Percentiles rank a stretch among this genome's conserved stretches.
Conservation (phyloP, 2,329 filamentous ascomycete species). For the Verticillium tricorpus region DNA sequence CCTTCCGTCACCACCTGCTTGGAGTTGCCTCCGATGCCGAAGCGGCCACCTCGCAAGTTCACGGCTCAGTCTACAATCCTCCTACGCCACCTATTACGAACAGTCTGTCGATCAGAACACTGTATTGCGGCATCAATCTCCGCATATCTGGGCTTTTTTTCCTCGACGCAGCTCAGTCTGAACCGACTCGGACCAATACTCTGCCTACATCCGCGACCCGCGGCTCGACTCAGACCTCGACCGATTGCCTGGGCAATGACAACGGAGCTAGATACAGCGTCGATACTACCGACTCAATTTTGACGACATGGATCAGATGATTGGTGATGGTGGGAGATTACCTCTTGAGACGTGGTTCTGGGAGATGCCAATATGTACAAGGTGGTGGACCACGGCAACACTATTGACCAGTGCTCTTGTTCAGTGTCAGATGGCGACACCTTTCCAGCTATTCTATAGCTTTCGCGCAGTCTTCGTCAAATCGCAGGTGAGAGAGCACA, state of each 20-base stretch:
- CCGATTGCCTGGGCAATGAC: not conserved
- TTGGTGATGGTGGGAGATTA: conserved; percentile 57
- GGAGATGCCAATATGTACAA: conserved; percentile 94
- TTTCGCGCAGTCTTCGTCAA: conserved; percentile 87
- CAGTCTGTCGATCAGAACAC: not conserved
- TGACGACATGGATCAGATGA: conserved; percentile 49
- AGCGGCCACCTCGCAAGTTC: not conserved
- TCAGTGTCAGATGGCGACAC: conserved; percentile 87
- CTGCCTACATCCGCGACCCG: not conserved
- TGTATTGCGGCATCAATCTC: not conserved
- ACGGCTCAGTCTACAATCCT: not conserved
- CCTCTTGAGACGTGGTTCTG: conserved; percentile 98
- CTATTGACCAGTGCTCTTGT: conserved; percentile 83
- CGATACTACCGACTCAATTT: not conserved
- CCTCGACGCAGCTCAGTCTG: not conserved
- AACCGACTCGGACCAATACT: not conserved
- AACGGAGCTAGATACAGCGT: not conserved
- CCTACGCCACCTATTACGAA: not conserved
- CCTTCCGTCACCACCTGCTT: not conserved
- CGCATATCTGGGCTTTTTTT: too few species aligned
- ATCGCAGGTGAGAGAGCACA: conserved; percentile 65
- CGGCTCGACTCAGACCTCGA: not conserved
- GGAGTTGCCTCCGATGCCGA: not conserved
- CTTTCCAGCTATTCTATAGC: conserved; percentile 96
- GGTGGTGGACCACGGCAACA: conserved; percentile 95